Evolutionary conservation across 352 stramenopile species (phyloP).

Genomic region (Phytophthora pistaciae): DNA sequence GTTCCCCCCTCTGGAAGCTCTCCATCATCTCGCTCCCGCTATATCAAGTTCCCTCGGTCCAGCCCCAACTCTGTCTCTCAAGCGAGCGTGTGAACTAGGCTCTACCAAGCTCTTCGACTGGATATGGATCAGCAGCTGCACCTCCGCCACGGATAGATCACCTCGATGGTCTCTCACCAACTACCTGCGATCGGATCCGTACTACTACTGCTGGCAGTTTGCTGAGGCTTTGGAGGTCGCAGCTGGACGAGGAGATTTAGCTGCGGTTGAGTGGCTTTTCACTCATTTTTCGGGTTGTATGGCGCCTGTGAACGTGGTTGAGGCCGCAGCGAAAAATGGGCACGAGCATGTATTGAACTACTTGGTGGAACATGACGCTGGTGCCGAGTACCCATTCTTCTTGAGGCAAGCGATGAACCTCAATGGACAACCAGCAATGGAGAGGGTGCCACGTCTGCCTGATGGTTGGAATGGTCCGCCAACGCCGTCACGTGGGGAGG

Average conservation of each 20-base stretch:
- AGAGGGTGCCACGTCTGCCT: too few relatives aligned
- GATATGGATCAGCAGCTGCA: conserved; percentile 8
- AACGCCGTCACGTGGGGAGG: too few relatives aligned
- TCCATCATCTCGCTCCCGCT: too few relatives aligned
- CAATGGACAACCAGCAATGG: too few relatives aligned
- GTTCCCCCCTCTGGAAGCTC: too few relatives aligned
- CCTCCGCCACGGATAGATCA: neutral
- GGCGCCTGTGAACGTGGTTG: too few relatives aligned
- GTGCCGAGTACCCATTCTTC: too few relatives aligned
- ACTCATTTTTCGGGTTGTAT: neutral
- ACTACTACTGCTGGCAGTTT: conserved; percentile 16
- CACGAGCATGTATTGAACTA: too few relatives aligned
- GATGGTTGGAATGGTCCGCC: too few relatives aligned
- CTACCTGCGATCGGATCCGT: neutral
- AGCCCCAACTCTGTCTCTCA: neutral
- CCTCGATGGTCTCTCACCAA: conserved; percentile 4
- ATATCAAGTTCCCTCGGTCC: conserved; percentile 6
- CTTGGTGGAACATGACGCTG: too few relatives aligned
- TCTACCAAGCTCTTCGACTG: conserved; percentile 3
- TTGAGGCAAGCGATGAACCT: too few relatives aligned
- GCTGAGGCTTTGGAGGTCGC: neutral
- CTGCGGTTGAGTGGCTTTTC: neutral
- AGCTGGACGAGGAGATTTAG: neutral
- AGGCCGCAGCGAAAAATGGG: too few relatives aligned
- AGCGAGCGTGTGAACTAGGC: neutral